A percentile compares a stretch with the other conserved stretches of the same genome.
Conservation (phyloP, 352 stramenopile species). For the Phytophthora hybrid region DNA sequence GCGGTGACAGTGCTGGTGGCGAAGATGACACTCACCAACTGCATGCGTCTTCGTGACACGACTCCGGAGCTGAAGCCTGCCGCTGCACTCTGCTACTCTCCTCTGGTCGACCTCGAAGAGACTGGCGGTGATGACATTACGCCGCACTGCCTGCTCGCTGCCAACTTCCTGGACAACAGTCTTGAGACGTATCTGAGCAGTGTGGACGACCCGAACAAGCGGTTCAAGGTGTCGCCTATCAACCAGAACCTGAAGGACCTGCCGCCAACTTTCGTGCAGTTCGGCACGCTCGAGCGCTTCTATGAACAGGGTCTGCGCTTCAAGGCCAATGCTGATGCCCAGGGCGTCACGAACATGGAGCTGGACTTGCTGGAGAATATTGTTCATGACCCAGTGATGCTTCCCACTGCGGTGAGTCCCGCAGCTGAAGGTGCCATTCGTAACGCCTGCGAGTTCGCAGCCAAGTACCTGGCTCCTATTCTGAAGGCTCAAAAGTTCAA, state of each 20-base stretch:
- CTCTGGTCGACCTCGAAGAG: constrained; percentile 20
- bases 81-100: constrained; percentile 18
- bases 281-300: constrained; percentile 33
- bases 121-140: constrained; percentile 13
- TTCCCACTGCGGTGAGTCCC: constrained; percentile 33
- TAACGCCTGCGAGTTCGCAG: constrained; percentile 29
- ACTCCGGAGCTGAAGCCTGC: constrained; percentile 17
- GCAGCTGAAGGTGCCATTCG: constrained; percentile 26
- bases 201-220: constrained; percentile 9
- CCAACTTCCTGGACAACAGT: constrained; percentile 26
- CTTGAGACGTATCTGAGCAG: constrained; percentile 22
- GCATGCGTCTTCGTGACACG: constrained; percentile 19
- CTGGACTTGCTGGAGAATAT: constrained; percentile 43
- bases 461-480: neutral
- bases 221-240: constrained; percentile 33
- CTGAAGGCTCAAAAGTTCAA: neutral
- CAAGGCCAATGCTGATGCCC: constrained; percentile 23
- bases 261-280: constrained; percentile 45
- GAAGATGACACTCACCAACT: constrained; percentile 21
- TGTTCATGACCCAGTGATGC: constrained; percentile 36
- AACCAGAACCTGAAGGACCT: constrained; percentile 40
- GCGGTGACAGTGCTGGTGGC: constrained; percentile 22
- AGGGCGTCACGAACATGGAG: constrained; percentile 44
- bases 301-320: constrained; percentile 38
- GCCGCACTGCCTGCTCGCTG: constrained; percentile 30